Evolutionary conservation across 192 early-diverging fungal species (phyloP).

Genomic region (Geranomyces michiganensis): DNA sequence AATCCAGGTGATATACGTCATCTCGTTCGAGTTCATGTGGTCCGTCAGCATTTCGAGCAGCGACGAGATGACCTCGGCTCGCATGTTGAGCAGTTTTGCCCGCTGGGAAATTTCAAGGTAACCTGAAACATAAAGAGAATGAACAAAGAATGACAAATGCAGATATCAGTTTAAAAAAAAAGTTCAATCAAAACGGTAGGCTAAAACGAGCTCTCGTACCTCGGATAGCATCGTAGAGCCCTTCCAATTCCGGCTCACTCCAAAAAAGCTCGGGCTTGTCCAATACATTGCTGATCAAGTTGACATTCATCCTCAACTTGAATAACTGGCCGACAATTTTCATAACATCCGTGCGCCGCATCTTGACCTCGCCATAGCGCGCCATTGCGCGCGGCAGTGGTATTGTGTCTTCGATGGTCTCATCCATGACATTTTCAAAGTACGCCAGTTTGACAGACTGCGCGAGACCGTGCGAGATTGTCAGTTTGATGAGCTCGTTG

Average conservation of each 20-base stretch:
- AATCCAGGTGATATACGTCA: slow-evolving; percentile 90
- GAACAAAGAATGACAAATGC: background rate
- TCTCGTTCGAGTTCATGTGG: slow-evolving; percentile 86
- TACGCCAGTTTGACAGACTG: slow-evolving; percentile 92
- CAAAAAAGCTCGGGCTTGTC: slow-evolving; percentile 89
- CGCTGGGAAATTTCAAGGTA: slow-evolving; percentile 67
- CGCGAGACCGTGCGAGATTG: slow-evolving; percentile 92
- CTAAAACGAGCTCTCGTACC: slow-evolving; percentile 43
- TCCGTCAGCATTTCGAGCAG: slow-evolving; percentile 93
- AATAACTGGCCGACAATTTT: slow-evolving; percentile 64
- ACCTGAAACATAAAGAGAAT: slow-evolving; percentile 13
- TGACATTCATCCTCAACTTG: slow-evolving; percentile 81
- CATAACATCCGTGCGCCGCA: slow-evolving; percentile 47
- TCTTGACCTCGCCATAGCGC: slow-evolving; percentile 80
- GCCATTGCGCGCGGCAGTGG: slow-evolving; percentile 90
- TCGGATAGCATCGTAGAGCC: slow-evolving; percentile 78
- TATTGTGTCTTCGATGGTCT: slow-evolving; percentile 54
- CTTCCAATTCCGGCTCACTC: slow-evolving; percentile 73
- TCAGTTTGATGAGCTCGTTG: slow-evolving; percentile 80
- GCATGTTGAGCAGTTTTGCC: slow-evolving; percentile 89
- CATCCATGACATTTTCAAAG: slow-evolving; percentile 91
- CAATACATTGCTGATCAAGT: slow-evolving; percentile 78
- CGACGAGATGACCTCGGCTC: slow-evolving; percentile 84
- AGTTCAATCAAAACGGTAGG: too few species aligned
- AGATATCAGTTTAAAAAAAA: too few species aligned